A percentile compares a stretch with the other conserved stretches of the same genome.
Evolutionary conservation across 345 rosid species (phyloP).

Genomic region (Acer campestre): DNA sequence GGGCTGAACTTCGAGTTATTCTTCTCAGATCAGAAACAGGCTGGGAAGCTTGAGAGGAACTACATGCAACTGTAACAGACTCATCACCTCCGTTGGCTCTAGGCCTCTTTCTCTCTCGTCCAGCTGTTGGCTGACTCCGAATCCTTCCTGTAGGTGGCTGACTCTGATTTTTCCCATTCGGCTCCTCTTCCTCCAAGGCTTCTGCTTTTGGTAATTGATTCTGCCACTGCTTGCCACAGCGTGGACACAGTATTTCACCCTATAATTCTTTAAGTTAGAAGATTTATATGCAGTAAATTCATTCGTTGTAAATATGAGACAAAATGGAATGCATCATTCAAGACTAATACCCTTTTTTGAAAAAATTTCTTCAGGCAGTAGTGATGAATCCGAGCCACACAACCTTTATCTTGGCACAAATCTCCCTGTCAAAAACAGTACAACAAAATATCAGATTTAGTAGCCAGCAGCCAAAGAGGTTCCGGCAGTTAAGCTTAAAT

Average conservation of each 20-base stretch:
- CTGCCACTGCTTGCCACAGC: slow-evolving; percentile 65
- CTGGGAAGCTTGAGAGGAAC: slow-evolving; percentile 45
- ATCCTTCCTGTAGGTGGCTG: slow-evolving; percentile 24
- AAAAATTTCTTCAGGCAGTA: slow-evolving; percentile 69
- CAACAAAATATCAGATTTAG: slow-evolving; percentile 8
- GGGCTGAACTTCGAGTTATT: slow-evolving; percentile 53
- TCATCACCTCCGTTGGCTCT: slow-evolving; percentile 25
- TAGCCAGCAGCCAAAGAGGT: background rate
- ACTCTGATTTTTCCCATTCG: slow-evolving; percentile 22
- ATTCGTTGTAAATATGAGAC: background rate
- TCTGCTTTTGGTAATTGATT: slow-evolving; percentile 43
- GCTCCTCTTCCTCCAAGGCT: slow-evolving; percentile 47
- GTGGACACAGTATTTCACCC: slow-evolving; percentile 60
- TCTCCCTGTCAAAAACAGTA: slow-evolving; percentile 55
- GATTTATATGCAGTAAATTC: background rate
- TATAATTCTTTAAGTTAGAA: slow-evolving; percentile 32
- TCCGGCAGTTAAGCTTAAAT: background rate
- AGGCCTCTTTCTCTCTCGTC: slow-evolving; percentile 46
- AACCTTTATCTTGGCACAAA: slow-evolving; percentile 64
- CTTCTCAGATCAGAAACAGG: slow-evolving; percentile 42
- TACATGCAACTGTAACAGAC: slow-evolving; percentile 23
- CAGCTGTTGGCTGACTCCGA: slow-evolving; percentile 18
- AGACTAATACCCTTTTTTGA: slow-evolving; percentile 44
- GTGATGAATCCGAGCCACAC: slow-evolving; percentile 68
- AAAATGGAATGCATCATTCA: slow-evolving; percentile 5